Evolutionary conservation across 2,329 filamentous ascomycete genomes (phyloP), one percentile per base, ranked within the genome.

Genomic region (Polytolypa hystricis): DNA sequence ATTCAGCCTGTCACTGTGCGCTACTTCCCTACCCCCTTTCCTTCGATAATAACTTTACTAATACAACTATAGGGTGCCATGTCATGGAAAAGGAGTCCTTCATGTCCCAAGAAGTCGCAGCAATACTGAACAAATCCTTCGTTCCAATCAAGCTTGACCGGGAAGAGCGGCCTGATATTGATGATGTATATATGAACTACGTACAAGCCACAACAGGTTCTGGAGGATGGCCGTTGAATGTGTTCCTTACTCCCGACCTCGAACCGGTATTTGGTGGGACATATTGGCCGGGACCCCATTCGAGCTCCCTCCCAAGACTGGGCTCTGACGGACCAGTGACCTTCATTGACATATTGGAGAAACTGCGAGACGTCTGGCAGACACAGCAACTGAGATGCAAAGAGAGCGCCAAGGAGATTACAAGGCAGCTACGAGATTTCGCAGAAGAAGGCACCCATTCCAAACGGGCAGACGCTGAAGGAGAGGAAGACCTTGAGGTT

Each of bases 121-220:
- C 74, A 16, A 70, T 94, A 39, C 70, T 98, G 23, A 98, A 96
- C 64, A 70, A 79, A 42, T 74, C 77, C 39, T 98, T 96, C 58
- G 77, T 98, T 30, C 89, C 91, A 3, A 78, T 96, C 56, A 82
- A 95, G 50, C 75, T 96, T 52, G 91, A 98, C 60, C 77, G 87
- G 42, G 91, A 98, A 61, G 85, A 94, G 61, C 78, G 89, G 17
- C 89, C 89, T 6, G 87, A 96, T 54, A 77, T 96, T 45, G 91
- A 98, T 54, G 79, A 83, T 43, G 87, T 96, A 46, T 96, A 96
- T 59, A 95, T 95, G 85, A 94, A 94, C 64, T 98, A 94, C 58
- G 81, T 94, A 27, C 86, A 95, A 57, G 89, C 89, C 1, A 89
- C 91, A 8, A 93, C 82, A 40, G 86, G 83, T 14, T 80, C 76